Percentiles rank a stretch among this genome's conserved stretches.
These are phyloP conservation scores for Diutina scorzettiae DNA, from an alignment of 1,139 yeast species.

Conservation along the genomic window DNA sequence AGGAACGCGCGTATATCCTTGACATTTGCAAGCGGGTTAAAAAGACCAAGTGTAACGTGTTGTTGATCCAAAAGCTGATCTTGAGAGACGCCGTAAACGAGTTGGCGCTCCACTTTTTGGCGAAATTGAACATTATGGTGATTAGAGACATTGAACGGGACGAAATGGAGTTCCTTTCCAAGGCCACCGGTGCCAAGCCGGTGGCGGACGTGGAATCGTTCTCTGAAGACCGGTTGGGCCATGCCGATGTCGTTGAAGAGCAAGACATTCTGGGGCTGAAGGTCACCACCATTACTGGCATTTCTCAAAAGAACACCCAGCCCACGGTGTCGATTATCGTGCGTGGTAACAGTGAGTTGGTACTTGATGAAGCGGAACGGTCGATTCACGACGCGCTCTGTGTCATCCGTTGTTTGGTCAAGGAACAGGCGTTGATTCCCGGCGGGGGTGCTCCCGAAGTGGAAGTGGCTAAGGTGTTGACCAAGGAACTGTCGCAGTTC, in stretches of 20 bases:
- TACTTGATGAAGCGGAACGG: constrained; percentile 92
- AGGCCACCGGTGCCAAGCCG: constrained; percentile 89
- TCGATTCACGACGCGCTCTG: constrained; percentile 95
- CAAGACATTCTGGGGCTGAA: constrained; percentile 87
- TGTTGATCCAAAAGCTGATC: constrained; percentile 87
- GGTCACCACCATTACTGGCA: constrained; percentile 83
- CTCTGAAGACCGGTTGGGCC: constrained; percentile 84
- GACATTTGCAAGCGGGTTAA: constrained; percentile 93
- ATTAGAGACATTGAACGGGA: constrained; percentile 94
- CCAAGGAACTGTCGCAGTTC: constrained; percentile 64
- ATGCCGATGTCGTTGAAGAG: constrained; percentile 89
- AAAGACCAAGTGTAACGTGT: constrained; percentile 91
- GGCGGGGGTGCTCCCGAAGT: constrained; percentile 99
- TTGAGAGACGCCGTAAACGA: constrained; percentile 96
- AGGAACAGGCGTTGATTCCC: constrained; percentile 88
- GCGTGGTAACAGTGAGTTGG: constrained; percentile 87
- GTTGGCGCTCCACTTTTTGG: constrained; percentile 84
- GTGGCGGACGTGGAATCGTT: constrained; percentile 91
- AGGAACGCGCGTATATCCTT: constrained; percentile 88
- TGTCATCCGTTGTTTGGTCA: constrained; percentile 90
- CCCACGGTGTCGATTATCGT: constrained; percentile 87
- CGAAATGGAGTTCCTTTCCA: constrained; percentile 87
- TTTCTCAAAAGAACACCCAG: constrained; percentile 40
- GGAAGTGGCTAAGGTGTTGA: constrained; percentile 74
- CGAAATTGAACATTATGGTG: constrained; percentile 87